Conservation (phyloP, 805 yeast genomes). For the Grigorovia yakushimaensis region DNA sequence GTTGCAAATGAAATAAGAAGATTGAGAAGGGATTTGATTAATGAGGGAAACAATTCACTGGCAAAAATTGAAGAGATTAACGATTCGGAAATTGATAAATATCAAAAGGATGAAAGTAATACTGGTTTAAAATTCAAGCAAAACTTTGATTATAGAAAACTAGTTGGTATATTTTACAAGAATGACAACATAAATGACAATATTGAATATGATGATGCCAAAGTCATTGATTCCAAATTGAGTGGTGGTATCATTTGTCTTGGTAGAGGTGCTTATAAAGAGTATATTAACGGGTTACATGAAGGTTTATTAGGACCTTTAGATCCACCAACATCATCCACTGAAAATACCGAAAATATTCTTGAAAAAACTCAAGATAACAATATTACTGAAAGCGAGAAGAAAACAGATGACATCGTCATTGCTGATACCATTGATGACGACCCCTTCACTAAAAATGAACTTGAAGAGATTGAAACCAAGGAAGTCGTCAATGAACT, state of each 20-base stretch:
- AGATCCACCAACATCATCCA: conserved; percentile 33
- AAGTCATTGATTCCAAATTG: conserved; percentile 32
- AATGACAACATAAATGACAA: conserved; percentile 16
- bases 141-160: conserved; percentile 34
- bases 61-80: conserved; percentile 7
- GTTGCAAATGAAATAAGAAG: conserved; percentile 80
- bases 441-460: conserved; percentile 3
- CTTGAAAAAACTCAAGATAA: neutral
- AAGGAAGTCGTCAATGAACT: neutral
- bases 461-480: conserved; percentile 4
- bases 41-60: neutral
- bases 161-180: conserved; percentile 50
- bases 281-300: conserved; percentile 80
- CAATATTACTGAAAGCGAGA: conserved; percentile 11
- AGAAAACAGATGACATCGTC: neutral
- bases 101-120: conserved; percentile 2
- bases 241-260: conserved; percentile 85
- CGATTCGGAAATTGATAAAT: conserved; percentile 10
- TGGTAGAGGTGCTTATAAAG: conserved; percentile 95
- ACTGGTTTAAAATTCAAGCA: conserved; percentile 15
- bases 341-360: conserved; percentile 6
- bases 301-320: conserved; percentile 94
- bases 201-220: conserved; percentile 38
- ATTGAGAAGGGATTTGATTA: conserved; percentile 40
- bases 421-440: conserved; percentile 5